phyloP scores from a whole-genome alignment of 495 filamentous ascomycete genomes.

The Pyrenula massariospora region DNA sequence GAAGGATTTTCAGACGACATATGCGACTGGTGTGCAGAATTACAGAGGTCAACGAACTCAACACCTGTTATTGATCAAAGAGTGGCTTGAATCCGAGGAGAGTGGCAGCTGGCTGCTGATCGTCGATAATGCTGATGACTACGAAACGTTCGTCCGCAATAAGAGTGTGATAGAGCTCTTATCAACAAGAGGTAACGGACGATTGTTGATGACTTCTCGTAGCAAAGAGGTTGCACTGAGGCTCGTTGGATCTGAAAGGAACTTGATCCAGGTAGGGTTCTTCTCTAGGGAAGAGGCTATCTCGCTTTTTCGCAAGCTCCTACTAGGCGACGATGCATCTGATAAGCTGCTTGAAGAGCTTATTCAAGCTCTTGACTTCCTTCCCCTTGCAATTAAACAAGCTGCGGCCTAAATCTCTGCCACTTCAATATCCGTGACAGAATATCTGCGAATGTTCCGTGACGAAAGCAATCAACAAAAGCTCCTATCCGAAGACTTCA shows the following conservation, averaged over 20 bases:
- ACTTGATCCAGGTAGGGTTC: slow-evolving; percentile 7
- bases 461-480: neutral
- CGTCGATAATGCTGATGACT: slow-evolving; percentile 15
- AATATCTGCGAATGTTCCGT: neutral
- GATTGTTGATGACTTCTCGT: slow-evolving; percentile 14
- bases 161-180: slow-evolving; percentile 5
- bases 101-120: slow-evolving; percentile 11
- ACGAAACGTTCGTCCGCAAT: no score
- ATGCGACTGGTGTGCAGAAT: no score
- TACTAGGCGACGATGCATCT: neutral
- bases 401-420: slow-evolving; percentile 26
- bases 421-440: neutral
- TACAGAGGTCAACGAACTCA: no score
- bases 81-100: neutral
- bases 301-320: slow-evolving; percentile 9
- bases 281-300: slow-evolving; percentile 9
- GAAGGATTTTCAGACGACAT: neutral
- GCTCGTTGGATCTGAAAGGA: slow-evolving; percentile 5
- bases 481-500: neutral
- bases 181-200: slow-evolving; percentile 1
- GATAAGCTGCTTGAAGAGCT: slow-evolving; percentile 8
- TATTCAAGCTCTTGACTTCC: slow-evolving; percentile 17
- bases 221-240: slow-evolving; percentile 9
- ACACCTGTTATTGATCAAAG: no score
- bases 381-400: slow-evolving; percentile 37